Conservation (phyloP, 2,329 filamentous ascomycete genomes). For the Fusarium devonianum region DNA sequence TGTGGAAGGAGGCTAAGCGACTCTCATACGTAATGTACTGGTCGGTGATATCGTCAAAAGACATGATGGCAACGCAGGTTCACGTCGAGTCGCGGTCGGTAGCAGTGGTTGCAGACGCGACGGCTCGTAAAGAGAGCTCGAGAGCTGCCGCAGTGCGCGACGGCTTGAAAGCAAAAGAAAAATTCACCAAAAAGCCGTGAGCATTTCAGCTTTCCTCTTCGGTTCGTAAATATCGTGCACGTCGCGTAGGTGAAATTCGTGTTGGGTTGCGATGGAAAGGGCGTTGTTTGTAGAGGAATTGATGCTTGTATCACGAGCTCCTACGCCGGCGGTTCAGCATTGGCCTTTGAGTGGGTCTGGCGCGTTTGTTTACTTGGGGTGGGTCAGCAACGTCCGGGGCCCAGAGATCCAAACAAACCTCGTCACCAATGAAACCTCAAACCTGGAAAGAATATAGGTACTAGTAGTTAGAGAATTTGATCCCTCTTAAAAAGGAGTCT, state of each 20-base stretch:
- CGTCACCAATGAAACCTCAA: neutral
- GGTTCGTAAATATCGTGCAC: no score
- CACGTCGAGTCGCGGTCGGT: conserved; percentile 32
- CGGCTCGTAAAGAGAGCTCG: conserved; percentile 14
- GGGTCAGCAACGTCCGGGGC: conserved; percentile 16
- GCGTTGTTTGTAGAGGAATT: conserved; percentile 32
- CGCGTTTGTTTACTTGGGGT: conserved; percentile 49
- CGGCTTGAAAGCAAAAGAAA: conserved; percentile 2
- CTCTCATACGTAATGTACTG: conserved; percentile 71
- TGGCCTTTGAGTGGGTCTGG: conserved; percentile 29
- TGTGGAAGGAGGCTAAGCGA: conserved; percentile 82
- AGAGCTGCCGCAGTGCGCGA: conserved; percentile 16
- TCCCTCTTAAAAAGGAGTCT: no score
- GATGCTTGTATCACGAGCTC: conserved; percentile 22
- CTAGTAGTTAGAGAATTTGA: no score
- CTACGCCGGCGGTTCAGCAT: conserved; percentile 10
- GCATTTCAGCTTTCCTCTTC: conserved; percentile 35
- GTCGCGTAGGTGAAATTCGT: conserved; percentile 8
- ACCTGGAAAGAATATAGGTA: neutral
- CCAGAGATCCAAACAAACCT: conserved; percentile 30
- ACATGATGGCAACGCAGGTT: conserved; percentile 41
- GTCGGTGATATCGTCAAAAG: conserved; percentile 50
- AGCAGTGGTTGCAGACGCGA: conserved; percentile 30
- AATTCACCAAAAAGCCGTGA: conserved; percentile 22
- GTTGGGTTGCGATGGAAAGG: conserved; percentile 9